Percentiles rank a stretch among this genome's conserved stretches.
These are phyloP conservation scores for Capniomyces stellatus DNA, from an alignment of 371 early-diverging fungal genomes.

Conservation along the genomic window DNA sequence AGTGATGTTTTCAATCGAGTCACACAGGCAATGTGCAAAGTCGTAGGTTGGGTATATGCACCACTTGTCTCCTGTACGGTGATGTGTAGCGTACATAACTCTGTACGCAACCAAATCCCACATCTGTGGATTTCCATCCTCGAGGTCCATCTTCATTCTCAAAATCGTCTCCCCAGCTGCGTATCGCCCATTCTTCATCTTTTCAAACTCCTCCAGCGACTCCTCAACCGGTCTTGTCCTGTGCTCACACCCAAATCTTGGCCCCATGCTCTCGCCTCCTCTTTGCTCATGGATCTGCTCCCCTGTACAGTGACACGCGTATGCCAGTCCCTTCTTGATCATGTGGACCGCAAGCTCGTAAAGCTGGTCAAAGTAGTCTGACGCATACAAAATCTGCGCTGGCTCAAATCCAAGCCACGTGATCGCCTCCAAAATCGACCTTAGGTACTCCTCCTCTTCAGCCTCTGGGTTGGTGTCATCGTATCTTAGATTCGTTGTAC, in stretches of 20 bases:
- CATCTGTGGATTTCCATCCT: slow-evolving; percentile 95
- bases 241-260: slow-evolving; percentile 78
- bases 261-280: slow-evolving; percentile 78
- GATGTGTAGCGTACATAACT: slow-evolving; percentile 80
- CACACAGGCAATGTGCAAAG: slow-evolving; percentile 97
- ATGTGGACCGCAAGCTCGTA: slow-evolving; percentile 83
- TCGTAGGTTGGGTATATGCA: slow-evolving; percentile 99
- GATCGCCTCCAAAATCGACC: slow-evolving; percentile 87
- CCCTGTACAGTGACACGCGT: slow-evolving; percentile 92
- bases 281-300: slow-evolving; percentile 85
- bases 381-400: slow-evolving; percentile 86
- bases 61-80: slow-evolving; percentile 85
- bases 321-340: slow-evolving; percentile 86
- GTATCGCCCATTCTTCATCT: slow-evolving; percentile 96
- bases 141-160: slow-evolving; percentile 98
- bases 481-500: slow-evolving; percentile 89
- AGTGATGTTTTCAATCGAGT: slow-evolving; percentile 99
- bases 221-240: slow-evolving; percentile 86
- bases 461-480: slow-evolving; percentile 99
- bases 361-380: slow-evolving; percentile 91
- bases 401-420: slow-evolving; percentile 98
- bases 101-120: slow-evolving; percentile 99
- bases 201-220: slow-evolving; percentile 81
- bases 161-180: slow-evolving; percentile 84
- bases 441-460: slow-evolving; percentile 92